A percentile compares a stretch with the other conserved stretches of the same genome.
Conservation (phyloP, 2,329 filamentous ascomycete species). For the Colletotrichum lini region DNA sequence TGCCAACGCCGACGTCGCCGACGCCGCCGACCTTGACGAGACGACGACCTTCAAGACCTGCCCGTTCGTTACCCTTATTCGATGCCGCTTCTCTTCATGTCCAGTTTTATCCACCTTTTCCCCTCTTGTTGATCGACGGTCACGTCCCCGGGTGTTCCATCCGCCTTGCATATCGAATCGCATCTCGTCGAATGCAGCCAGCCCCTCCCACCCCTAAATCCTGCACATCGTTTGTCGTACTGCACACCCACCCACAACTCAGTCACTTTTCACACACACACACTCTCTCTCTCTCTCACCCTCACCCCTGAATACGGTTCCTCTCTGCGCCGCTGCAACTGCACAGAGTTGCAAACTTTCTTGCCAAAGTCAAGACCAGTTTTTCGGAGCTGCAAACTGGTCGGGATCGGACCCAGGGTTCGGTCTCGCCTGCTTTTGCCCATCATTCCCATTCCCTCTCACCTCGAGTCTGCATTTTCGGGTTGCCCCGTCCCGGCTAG, state of each 20-base stretch:
- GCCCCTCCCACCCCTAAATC: slow-evolving; percentile 20
- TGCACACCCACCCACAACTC: slow-evolving; percentile 12
- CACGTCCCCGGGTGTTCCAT: slow-evolving; percentile 30
- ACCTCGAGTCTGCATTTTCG: slow-evolving; percentile 14
- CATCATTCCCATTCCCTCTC: neutral
- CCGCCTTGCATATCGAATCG: slow-evolving; percentile 36
- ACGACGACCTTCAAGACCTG: neutral
- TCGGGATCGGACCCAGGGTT: slow-evolving; percentile 16
- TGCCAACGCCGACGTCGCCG: slow-evolving; percentile 5
- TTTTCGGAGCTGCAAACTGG: neutral
- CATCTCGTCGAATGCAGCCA: slow-evolving; percentile 33
- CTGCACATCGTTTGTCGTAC: slow-evolving; percentile 22
- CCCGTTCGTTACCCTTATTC: neutral
- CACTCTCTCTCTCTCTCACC: slow-evolving; percentile 1
- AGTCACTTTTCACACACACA: neutral
- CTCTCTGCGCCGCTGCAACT: slow-evolving; percentile 4
- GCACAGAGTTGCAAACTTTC: slow-evolving; percentile 1
- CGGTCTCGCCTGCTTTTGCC: slow-evolving; percentile 1
- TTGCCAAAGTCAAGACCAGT: neutral
- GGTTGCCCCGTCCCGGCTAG: slow-evolving; percentile 8
- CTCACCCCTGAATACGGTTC: neutral
- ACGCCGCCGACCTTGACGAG: neutral
- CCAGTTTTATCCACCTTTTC: slow-evolving; percentile 39
- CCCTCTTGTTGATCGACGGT: slow-evolving; percentile 36
- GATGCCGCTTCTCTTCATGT: slow-evolving; percentile 20